Evolutionary conservation across 1,284 basidiomycete genomes (phyloP).

Genomic region (Rhizoctonia solani): DNA sequence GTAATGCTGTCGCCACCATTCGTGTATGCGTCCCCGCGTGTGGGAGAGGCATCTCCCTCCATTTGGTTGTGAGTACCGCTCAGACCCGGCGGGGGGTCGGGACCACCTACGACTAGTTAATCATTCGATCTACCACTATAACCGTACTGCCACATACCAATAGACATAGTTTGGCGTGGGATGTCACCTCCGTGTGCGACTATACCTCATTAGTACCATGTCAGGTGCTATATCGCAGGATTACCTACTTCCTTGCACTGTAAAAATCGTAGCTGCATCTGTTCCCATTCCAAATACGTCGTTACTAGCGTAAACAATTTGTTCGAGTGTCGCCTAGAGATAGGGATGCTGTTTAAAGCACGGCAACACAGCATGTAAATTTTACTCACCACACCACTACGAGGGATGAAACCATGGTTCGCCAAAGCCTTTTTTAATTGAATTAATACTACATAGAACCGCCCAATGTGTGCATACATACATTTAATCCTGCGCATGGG

Average conservation of each 20-base stretch:
- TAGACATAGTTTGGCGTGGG: background rate
- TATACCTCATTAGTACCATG: background rate
- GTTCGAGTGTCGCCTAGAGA: background rate
- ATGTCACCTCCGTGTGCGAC: slow-evolving; percentile 1
- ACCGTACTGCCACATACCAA: background rate
- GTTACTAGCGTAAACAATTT: background rate
- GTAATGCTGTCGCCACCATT: slow-evolving; percentile 9
- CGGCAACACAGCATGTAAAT: no score
- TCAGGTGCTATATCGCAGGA: background rate
- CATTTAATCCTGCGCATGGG: slow-evolving; percentile 18
- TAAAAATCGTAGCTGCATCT: background rate
- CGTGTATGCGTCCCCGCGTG: slow-evolving; percentile 15
- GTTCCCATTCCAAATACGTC: slow-evolving; percentile 8
- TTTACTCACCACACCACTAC: slow-evolving; percentile 16
- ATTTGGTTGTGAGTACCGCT: slow-evolving; percentile 18
- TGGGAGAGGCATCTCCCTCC: slow-evolving; percentile 23
- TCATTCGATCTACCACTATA: background rate
- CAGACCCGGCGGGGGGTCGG: slow-evolving; percentile 7
- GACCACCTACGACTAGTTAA: background rate
- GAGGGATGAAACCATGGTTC: slow-evolving; percentile 11
- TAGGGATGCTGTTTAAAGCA: background rate
- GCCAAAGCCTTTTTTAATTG: background rate
- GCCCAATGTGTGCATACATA: background rate
- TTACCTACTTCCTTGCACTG: background rate
- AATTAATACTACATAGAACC: background rate